These are phyloP conservation scores for Ascochyta pisi DNA, from an alignment of 2,329 filamentous ascomycete genomes.

Conservation along the genomic window DNA sequence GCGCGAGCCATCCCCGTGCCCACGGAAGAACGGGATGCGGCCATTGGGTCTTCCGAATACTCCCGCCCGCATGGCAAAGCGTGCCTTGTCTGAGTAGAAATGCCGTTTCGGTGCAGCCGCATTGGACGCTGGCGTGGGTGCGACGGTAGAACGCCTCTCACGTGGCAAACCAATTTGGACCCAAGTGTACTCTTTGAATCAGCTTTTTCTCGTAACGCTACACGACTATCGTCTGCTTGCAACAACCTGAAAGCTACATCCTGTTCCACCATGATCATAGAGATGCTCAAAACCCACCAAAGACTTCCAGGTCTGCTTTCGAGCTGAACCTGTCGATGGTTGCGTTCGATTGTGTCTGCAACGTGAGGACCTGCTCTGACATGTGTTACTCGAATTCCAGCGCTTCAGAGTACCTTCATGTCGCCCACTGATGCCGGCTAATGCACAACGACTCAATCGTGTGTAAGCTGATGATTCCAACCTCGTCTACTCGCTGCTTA, in stretches of 20 bases:
- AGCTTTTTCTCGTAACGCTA: no score
- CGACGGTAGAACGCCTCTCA: not conserved
- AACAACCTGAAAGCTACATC: no score
- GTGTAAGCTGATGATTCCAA: not conserved
- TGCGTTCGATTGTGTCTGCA: no score
- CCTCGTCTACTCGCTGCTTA: not conserved
- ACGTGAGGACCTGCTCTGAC: not conserved
- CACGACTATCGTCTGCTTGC: no score
- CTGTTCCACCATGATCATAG: no score
- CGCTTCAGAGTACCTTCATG: conserved; percentile 1
- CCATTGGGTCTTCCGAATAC: conserved; percentile 26
- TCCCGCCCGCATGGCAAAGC: conserved; percentile 23
- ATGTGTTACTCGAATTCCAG: not conserved
- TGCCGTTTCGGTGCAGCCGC: conserved; percentile 9
- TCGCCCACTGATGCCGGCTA: conserved; percentile 5
- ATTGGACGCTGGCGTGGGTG: conserved; percentile 1
- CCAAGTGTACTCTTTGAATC: no score
- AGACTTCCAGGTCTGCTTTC: no score
- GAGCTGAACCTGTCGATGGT: no score
- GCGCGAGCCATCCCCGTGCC: conserved; percentile 24
- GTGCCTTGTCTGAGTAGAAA: conserved; percentile 8
- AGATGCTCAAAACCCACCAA: no score
- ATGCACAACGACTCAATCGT: conserved; percentile 2
- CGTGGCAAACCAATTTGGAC: not conserved
- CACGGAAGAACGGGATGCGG: conserved; percentile 32